These are phyloP conservation scores for Aphanomyces stellatus DNA, from an alignment of 352 stramenopile genomes.

Conservation along the genomic window DNA sequence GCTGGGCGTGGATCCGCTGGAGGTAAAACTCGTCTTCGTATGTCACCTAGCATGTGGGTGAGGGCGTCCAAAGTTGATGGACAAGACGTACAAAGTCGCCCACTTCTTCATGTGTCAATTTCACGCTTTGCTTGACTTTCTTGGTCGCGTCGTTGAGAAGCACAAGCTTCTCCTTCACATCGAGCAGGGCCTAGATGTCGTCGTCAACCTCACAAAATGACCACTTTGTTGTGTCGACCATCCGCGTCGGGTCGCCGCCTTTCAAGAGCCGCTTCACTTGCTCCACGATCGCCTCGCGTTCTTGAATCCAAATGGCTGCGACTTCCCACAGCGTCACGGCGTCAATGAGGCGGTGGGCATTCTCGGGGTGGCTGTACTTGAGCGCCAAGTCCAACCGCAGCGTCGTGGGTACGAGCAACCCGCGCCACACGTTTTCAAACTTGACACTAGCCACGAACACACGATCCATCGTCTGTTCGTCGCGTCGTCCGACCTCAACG, in stretches of 20 bases:
- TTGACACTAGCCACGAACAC: conserved; percentile 24
- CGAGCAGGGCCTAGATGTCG: conserved; percentile 26
- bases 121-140: conserved; percentile 41
- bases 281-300: conserved; percentile 32
- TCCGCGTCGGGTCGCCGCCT: not conserved
- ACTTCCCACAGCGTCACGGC: conserved; percentile 59
- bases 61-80: not conserved
- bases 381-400: conserved; percentile 58
- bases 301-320: conserved; percentile 34
- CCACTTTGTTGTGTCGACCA: not conserved
- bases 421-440: conserved; percentile 61
- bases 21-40: conserved; percentile 21
- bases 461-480: not conserved
- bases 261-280: conserved; percentile 9
- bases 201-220: too few species aligned
- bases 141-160: conserved; percentile 30
- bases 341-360: conserved; percentile 45
- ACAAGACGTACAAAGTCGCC: conserved; percentile 45
- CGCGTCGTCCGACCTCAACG: conserved; percentile 32
- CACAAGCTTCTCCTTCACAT: conserved; percentile 37
- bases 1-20: conserved; percentile 1
- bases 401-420: conserved; percentile 47
- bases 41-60: not conserved
- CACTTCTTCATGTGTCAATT: conserved; percentile 59
- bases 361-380: conserved; percentile 61